Conservation (phyloP, 177 flowering plant species). For the Vitis hybrid region DNA sequence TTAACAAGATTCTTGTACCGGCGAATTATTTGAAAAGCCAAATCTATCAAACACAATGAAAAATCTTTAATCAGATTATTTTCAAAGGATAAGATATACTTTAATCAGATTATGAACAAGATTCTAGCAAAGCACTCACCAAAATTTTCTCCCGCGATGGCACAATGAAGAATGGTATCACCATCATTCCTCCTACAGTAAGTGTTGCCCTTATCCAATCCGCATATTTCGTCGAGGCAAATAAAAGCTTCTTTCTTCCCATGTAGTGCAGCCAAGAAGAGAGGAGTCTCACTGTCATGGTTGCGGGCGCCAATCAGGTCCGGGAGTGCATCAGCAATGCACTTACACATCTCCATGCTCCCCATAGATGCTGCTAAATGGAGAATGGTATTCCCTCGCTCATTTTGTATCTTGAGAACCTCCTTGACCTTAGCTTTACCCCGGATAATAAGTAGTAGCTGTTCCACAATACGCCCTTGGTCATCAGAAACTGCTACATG, state of each 20-base stretch:
- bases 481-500: slow-evolving; percentile 30
- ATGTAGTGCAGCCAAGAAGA: slow-evolving; percentile 41
- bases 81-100: no score
- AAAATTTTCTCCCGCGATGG: slow-evolving; percentile 38
- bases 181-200: slow-evolving; percentile 33
- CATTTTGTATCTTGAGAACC: slow-evolving; percentile 2
- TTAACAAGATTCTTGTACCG: slow-evolving; percentile 24
- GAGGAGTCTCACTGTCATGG: slow-evolving; percentile 34
- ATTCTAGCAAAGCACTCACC: slow-evolving; percentile 20
- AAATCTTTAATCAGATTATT: neutral
- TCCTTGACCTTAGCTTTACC: neutral
- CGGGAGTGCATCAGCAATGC: slow-evolving; percentile 11
- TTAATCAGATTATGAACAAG: neutral
- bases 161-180: slow-evolving; percentile 42
- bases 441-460: slow-evolving; percentile 5
- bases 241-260: slow-evolving; percentile 37
- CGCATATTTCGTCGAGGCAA: slow-evolving; percentile 14
- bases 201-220: neutral
- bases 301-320: slow-evolving; percentile 23
- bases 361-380: slow-evolving; percentile 31
- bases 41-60: slow-evolving; percentile 13
- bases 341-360: slow-evolving; percentile 23
- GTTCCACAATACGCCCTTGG: slow-evolving; percentile 7
- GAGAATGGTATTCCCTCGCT: slow-evolving; percentile 25
- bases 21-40: slow-evolving; percentile 36